Percentiles rank a stretch among this genome's conserved stretches.
Evolutionary conservation across 768 basidiomycete species (phyloP).

Genomic region (Trametes maxima): DNA sequence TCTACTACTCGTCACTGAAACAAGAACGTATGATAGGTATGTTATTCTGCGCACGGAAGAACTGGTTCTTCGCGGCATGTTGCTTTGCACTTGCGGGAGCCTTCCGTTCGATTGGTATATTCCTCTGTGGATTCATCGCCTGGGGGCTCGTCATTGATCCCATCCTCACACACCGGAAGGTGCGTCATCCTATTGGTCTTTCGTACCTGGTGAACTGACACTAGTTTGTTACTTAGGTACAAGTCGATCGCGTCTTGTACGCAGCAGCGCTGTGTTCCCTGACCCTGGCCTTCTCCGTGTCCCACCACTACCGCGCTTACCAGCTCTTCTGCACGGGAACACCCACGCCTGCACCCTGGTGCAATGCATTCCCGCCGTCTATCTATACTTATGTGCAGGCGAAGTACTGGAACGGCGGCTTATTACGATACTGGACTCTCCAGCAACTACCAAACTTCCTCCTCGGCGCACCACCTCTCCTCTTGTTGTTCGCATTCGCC

Average conservation of each 20-base stretch:
- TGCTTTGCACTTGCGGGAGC: slow-evolving; percentile 62
- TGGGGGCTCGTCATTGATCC: slow-evolving; percentile 73
- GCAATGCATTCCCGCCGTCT: slow-evolving; percentile 56
- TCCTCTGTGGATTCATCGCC: slow-evolving; percentile 74
- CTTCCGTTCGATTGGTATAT: slow-evolving; percentile 79
- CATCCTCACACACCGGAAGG: slow-evolving; percentile 42
- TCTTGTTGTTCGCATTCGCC: slow-evolving; percentile 48
- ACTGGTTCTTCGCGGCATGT: slow-evolving; percentile 59
- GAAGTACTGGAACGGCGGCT: slow-evolving; percentile 86
- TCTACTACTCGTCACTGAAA: too few species aligned
- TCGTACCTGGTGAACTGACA: background rate
- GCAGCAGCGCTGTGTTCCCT: slow-evolving; percentile 47
- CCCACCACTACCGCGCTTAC: slow-evolving; percentile 73
- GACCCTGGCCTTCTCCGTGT: slow-evolving; percentile 64
- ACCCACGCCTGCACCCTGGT: slow-evolving; percentile 54
- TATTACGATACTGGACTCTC: slow-evolving; percentile 83
- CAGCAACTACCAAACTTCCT: slow-evolving; percentile 89
- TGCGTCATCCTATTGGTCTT: slow-evolving; percentile 23
- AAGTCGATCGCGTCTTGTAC: slow-evolving; percentile 36
- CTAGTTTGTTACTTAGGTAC: slow-evolving; percentile 34
- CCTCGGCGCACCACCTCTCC: slow-evolving; percentile 71
- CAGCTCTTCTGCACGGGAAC: slow-evolving; percentile 56
- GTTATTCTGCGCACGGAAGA: slow-evolving; percentile 50
- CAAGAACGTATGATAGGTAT: slow-evolving; percentile 48
- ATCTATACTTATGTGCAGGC: slow-evolving; percentile 84